Base-by-base conservation (phyloP, 805 yeast species). In the Cyberlindnera mycetangii region DNA sequence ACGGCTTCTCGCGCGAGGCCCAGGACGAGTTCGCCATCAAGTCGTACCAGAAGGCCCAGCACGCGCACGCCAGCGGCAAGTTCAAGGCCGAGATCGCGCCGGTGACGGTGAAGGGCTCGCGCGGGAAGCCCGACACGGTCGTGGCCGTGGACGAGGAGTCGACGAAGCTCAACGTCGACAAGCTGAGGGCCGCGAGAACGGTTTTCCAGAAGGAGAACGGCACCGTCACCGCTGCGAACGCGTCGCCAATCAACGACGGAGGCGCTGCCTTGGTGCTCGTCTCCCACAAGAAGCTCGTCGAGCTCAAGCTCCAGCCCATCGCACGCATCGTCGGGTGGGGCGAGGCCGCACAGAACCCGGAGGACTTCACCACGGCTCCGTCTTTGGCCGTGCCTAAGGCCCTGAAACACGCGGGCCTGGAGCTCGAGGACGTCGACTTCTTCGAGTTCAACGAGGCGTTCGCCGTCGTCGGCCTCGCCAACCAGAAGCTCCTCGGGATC, bases 381-480 rank as follows among this genome's bases (percentile, higher is more conserved):
- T 71, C 96, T 28, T 74, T 89, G 62, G 97, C 99, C 42, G 81
- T 92, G 58, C 97, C 97, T 70, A 92, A 90, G 76, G 98, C 97
- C 32, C 75, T 93, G 61, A 85, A 88, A 69, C 93, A 83, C 61
- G 96, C 97, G 33, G 77, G 81, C 40, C 60, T 90, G 39, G 47
- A 75, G 12, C 59, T 76, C 41, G 76, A 76, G 44, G 82, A 87
- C 48, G 80, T 93, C 52, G 97, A 90, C 69, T 92, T 72, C 70
- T 93, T 81, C 61, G 99, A 93, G 75, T 84, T 93, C 69, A 93
- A 93, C 71, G 99, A 93, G 75, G 99, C 99, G 14, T 93, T 93
- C 72, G 80, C 97, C 12, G 98, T 89, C 47, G 99, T 93, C 48
- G 98, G 98, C 47, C 64, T 90, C 54, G 97, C 97, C 48, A 89